These are phyloP conservation scores for Stachybotrys chartarum DNA, from an alignment of 2,329 filamentous ascomycete genomes.

Conservation along the genomic window DNA sequence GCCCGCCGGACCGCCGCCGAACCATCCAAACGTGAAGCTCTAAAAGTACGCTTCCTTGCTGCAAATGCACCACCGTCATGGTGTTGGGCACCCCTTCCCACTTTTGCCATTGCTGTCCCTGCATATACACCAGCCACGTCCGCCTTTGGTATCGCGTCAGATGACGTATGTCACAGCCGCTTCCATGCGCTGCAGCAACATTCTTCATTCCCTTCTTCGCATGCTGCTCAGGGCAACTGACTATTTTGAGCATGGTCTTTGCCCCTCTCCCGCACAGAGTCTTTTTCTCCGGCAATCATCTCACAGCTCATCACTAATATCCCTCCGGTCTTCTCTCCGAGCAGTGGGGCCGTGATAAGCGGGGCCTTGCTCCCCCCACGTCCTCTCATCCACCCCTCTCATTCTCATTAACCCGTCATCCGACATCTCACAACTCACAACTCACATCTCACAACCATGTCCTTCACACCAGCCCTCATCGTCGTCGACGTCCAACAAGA, in stretches of 20 bases:
- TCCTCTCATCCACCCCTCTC: neutral
- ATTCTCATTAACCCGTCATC: neutral
- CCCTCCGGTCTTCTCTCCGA: neutral
- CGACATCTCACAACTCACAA: neutral
- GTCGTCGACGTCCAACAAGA: conserved; percentile 91
- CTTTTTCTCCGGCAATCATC: too few relatives aligned
- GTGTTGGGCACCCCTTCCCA: neutral
- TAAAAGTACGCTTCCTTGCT: neutral
- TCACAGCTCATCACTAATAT: neutral
- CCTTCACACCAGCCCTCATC: conserved; percentile 48
- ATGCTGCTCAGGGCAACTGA: too few relatives aligned
- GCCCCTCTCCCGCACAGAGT: too few relatives aligned
- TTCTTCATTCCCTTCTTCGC: too few relatives aligned
- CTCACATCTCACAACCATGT: neutral
- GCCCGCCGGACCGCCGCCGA: too few relatives aligned
- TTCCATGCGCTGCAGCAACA: too few relatives aligned
- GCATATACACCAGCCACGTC: too few relatives aligned
- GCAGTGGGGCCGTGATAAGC: neutral
- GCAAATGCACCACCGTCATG: neutral
- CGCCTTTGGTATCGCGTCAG: too few relatives aligned
- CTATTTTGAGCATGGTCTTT: too few relatives aligned
- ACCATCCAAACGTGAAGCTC: neutral
- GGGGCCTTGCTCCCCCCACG: neutral
- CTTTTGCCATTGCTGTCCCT: too few relatives aligned
- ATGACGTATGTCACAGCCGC: too few relatives aligned